A percentile compares a stretch with the other conserved stretches of the same genome.
These are phyloP conservation scores for Paracoccidioides lutzii DNA, from an alignment of 2,329 filamentous ascomycete species.

Conservation along the genomic window DNA sequence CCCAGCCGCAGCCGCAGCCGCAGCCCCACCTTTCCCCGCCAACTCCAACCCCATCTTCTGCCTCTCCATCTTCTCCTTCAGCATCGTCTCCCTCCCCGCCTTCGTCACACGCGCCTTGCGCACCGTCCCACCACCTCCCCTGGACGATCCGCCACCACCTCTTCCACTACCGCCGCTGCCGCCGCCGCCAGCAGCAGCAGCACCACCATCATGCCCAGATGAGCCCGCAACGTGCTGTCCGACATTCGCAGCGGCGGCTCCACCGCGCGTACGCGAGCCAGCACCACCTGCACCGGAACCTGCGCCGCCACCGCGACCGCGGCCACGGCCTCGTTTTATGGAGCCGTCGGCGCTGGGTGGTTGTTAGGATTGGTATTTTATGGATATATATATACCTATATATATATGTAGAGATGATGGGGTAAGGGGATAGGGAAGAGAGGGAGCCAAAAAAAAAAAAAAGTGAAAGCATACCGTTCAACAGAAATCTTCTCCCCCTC, in stretches of 20 bases:
- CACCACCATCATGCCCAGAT: neutral
- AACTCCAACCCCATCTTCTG: constrained; percentile 10
- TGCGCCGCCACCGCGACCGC: constrained; percentile 39
- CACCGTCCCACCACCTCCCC: constrained; percentile 1
- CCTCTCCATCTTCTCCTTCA: constrained; percentile 12
- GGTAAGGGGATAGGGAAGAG: constrained; percentile 7
- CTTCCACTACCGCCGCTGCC: neutral
- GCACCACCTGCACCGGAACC: constrained; percentile 17
- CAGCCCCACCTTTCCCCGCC: constrained; percentile 3
- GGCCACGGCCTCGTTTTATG: constrained; percentile 49
- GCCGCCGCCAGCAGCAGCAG: neutral
- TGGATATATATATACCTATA: too few species aligned
- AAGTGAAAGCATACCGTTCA: constrained; percentile 40
- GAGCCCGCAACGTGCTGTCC: neutral
- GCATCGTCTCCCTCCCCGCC: constrained; percentile 9
- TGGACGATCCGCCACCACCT: neutral
- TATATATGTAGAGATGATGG: constrained; percentile 23
- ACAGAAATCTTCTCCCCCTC: constrained; percentile 66
- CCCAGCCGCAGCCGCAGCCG: neutral
- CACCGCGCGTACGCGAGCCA: neutral
- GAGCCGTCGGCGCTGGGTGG: constrained; percentile 53
- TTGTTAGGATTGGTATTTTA: constrained; percentile 8
- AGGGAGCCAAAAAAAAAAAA: neutral
- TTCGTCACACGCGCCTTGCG: constrained; percentile 12
- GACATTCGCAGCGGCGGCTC: neutral